Evolutionary conservation across 2,329 filamentous ascomycete species (phyloP).

Genomic region (Rutstroemia sydowiana): DNA sequence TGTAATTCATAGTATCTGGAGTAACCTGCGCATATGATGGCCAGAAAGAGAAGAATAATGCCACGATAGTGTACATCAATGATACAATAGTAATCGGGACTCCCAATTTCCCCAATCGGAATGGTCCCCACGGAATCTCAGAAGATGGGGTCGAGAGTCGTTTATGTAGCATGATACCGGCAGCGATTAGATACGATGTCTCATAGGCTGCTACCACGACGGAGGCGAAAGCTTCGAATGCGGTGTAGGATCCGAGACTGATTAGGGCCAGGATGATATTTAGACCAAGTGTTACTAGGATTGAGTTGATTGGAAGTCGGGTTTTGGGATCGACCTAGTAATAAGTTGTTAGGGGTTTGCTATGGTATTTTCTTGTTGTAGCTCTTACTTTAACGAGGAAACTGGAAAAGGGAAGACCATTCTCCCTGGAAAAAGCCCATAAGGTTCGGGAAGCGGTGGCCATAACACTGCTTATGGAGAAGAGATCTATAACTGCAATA

Average conservation of each 20-base stretch:
- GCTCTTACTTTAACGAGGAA: neutral
- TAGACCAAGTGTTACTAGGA: neutral
- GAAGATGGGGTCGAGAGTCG: slow-evolving; percentile 1
- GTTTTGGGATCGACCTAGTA: slow-evolving; percentile 1
- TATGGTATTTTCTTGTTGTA: neutral
- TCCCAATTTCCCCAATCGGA: neutral
- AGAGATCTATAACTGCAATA: neutral
- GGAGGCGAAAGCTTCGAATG: slow-evolving; percentile 1
- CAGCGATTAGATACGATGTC: slow-evolving; percentile 3
- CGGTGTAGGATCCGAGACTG: neutral
- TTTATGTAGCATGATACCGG: slow-evolving; percentile 4
- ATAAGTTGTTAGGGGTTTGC: neutral
- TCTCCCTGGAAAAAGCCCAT: slow-evolving; percentile 8
- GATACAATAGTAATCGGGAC: slow-evolving; percentile 4
- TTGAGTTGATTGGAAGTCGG: slow-evolving; percentile 2
- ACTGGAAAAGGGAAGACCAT: slow-evolving; percentile 1
- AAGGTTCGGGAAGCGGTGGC: slow-evolving; percentile 7
- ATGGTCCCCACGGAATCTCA: slow-evolving; percentile 9
- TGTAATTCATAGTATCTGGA: slow-evolving; percentile 4
- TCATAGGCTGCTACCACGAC: slow-evolving; percentile 6
- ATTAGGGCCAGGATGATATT: slow-evolving; percentile 2
- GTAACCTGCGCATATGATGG: neutral
- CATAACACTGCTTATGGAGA: neutral
- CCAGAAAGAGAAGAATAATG: slow-evolving; percentile 6
- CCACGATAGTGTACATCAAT: neutral